Conservation (phyloP, 352 stramenopile species). For the Pythium phragmiticola region DNA sequence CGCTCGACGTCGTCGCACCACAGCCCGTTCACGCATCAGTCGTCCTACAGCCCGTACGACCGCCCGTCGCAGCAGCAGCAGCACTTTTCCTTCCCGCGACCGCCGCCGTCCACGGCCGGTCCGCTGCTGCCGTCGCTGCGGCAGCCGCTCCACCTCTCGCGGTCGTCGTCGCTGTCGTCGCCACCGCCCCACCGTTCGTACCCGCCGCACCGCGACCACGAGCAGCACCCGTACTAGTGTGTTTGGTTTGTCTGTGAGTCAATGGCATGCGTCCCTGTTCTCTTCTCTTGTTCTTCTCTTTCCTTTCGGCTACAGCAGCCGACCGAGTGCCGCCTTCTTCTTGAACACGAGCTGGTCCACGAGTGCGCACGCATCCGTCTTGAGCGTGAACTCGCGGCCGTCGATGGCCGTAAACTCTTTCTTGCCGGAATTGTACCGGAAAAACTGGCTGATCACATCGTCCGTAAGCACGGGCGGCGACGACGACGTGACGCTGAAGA, state of each 20-base stretch:
- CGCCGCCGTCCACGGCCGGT: not conserved
- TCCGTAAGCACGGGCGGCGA: conserved; percentile 32
- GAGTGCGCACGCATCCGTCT: conserved; percentile 71
- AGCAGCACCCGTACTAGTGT: conserved; percentile 5
- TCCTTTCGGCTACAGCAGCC: conserved; percentile 2
- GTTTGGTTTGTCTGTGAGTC: not conserved
- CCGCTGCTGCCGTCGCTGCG: conserved; percentile 4
- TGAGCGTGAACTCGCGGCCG: conserved; percentile 67
- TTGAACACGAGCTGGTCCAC: conserved; percentile 53
- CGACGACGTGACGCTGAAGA: conserved; percentile 40
- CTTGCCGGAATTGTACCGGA: conserved; percentile 84
- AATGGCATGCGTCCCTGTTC: not conserved
- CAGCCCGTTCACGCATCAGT: not conserved
- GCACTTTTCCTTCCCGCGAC: not conserved
- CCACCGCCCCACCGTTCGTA: not conserved
- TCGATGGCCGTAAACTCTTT: conserved; percentile 72
- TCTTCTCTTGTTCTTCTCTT: not conserved
- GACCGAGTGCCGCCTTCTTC: conserved; percentile 27
- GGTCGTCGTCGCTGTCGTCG: not conserved
- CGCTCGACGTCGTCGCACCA: not conserved
- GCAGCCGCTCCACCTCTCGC: not conserved
- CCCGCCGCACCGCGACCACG: not conserved
- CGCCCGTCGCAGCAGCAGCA: not conserved
- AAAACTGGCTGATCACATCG: conserved; percentile 64
- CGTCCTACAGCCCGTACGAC: too few species aligned